A percentile compares a stretch with the other conserved stretches of the same genome.
These are phyloP conservation scores for Phytophthora sp. DNA, from an alignment of 352 stramenopile genomes.

Conservation along the genomic window DNA sequence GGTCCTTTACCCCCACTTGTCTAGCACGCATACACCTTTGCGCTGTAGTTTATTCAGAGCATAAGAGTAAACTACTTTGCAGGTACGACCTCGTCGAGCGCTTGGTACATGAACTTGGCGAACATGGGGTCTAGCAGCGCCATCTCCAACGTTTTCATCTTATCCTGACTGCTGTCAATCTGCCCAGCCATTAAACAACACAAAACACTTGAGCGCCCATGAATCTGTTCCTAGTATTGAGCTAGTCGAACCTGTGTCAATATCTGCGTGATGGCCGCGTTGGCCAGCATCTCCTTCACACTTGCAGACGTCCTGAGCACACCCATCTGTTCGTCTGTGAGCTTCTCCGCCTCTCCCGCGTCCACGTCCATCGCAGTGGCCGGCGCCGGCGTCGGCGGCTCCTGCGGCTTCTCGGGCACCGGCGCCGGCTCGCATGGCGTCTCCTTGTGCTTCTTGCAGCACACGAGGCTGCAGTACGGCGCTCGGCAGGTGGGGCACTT, in stretches of 20 bases:
- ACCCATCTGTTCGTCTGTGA: slow-evolving; percentile 62
- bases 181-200: slow-evolving; percentile 28
- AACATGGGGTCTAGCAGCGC: slow-evolving; percentile 73
- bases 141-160: slow-evolving; percentile 81
- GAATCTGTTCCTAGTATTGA: background rate
- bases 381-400: slow-evolving; percentile 10
- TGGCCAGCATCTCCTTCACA: slow-evolving; percentile 51
- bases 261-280: slow-evolving; percentile 54
- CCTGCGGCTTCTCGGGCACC: slow-evolving; percentile 18
- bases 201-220: slow-evolving; percentile 2
- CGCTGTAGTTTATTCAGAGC: too few species aligned
- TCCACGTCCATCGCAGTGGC: slow-evolving; percentile 34
- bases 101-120: slow-evolving; percentile 79
- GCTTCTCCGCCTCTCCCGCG: slow-evolving; percentile 44
- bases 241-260: slow-evolving; percentile 54
- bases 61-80: slow-evolving; percentile 41
- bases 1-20: background rate
- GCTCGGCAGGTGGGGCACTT: slow-evolving; percentile 78
- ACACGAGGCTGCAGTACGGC: slow-evolving; percentile 77
- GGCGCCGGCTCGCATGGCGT: slow-evolving; percentile 47
- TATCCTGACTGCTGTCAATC: slow-evolving; percentile 69
- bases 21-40: too few species aligned
- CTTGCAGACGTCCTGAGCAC: slow-evolving; percentile 39
- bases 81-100: slow-evolving; percentile 61
- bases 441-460: slow-evolving; percentile 86